phyloP scores from a whole-genome alignment of 2,329 filamentous ascomycete genomes.

The Colletotrichum destructivum region DNA sequence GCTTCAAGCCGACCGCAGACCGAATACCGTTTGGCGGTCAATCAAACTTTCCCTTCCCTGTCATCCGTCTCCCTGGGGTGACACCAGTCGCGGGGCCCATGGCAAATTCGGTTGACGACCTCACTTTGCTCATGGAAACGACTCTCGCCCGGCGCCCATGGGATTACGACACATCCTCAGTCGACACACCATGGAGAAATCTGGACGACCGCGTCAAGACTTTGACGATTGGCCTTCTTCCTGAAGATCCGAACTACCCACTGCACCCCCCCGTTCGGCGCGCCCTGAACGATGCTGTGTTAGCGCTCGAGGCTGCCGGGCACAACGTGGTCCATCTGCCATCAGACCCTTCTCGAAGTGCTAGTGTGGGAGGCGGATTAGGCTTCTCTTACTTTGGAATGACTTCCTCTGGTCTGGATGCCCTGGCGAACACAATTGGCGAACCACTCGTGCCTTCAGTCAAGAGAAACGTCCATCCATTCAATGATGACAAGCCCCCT shows the following conservation, averaged over 20 bases:
- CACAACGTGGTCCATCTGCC: constrained; percentile 59
- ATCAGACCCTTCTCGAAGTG: constrained; percentile 48
- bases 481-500: constrained; percentile 48
- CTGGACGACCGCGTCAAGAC: constrained; percentile 43
- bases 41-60: constrained; percentile 26
- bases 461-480: constrained; percentile 39
- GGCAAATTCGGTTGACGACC: constrained; percentile 57
- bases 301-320: constrained; percentile 57
- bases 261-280: constrained; percentile 66
- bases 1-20: constrained; percentile 57
- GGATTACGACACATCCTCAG: constrained; percentile 58
- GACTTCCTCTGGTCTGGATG: constrained; percentile 48
- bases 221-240: constrained; percentile 64
- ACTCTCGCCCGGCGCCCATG: constrained; percentile 59
- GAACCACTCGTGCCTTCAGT: constrained; percentile 62
- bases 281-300: constrained; percentile 58
- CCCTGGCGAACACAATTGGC: constrained; percentile 50
- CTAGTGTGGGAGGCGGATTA: constrained; percentile 50
- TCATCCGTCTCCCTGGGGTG: constrained; percentile 48
- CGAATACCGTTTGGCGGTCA: constrained; percentile 47
- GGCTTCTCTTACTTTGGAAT: constrained; percentile 59
- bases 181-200: constrained; percentile 63
- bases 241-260: constrained; percentile 62
- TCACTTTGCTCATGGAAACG: constrained; percentile 57
- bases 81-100: constrained; percentile 59